These are phyloP conservation scores for Diaporthe destruens DNA, from an alignment of 2,329 filamentous ascomycete species.

Conservation along the genomic window DNA sequence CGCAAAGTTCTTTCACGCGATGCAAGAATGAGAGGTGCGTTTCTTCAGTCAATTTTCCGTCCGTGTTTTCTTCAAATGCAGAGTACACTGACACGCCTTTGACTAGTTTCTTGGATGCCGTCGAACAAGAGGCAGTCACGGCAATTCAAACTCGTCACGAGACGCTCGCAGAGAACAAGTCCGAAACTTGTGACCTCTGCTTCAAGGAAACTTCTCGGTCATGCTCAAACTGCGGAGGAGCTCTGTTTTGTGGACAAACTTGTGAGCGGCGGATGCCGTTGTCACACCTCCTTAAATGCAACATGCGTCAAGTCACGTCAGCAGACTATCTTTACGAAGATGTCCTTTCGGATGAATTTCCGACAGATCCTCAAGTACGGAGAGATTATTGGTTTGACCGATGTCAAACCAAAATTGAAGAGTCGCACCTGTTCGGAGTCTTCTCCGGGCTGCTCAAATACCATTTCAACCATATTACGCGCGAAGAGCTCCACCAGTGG, in stretches of 20 bases:
- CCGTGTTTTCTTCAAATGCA: not conserved
- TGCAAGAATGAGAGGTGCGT: not conserved
- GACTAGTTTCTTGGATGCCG: not conserved
- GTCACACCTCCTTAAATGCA: not conserved
- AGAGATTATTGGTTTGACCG: not conserved
- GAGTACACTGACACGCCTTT: not conserved
- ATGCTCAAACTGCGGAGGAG: not conserved
- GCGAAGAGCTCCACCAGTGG: slow-evolving; percentile 1
- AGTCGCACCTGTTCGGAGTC: not conserved
- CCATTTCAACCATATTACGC: not conserved
- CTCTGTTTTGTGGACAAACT: not conserved
- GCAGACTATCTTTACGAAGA: not conserved
- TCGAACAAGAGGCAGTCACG: not conserved
- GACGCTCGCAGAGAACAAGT: not conserved
- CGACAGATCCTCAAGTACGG: not conserved
- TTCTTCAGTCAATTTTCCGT: not conserved
- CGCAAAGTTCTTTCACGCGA: not conserved
- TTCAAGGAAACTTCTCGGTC: not conserved
- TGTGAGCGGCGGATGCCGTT: not conserved
- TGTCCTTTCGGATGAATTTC: not conserved
- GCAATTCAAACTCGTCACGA: not conserved
- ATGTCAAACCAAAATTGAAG: not conserved
- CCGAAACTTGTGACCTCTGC: not conserved
- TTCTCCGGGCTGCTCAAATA: not conserved
- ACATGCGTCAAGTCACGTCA: not conserved